Percentiles rank a stretch among this genome's conserved stretches.
phyloP scores from a whole-genome alignment of 73 alveolate species.

The Tetrahymena borealis region DNA sequence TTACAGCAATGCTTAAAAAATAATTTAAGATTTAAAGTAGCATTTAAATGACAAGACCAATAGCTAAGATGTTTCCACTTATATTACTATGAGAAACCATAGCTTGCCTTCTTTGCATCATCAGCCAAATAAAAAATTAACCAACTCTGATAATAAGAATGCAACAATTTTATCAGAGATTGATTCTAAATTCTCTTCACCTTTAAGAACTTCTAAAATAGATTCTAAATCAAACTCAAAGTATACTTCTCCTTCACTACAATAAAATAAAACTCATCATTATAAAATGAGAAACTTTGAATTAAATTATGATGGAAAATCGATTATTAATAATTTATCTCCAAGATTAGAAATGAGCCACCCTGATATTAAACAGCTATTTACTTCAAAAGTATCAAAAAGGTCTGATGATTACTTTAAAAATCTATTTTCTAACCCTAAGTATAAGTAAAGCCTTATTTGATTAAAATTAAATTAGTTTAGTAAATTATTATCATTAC shows the following conservation, averaged over 20 bases:
- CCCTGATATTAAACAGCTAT: background rate
- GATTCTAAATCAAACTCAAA: background rate
- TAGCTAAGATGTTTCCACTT: background rate
- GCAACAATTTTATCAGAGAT: background rate
- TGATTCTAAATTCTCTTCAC: background rate
- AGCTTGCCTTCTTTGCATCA: background rate
- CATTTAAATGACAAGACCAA: background rate
- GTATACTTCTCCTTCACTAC: background rate
- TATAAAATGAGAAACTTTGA: background rate
- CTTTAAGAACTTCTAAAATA: background rate
- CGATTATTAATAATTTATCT: background rate
- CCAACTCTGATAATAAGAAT: background rate
- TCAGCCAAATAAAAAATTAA: background rate
- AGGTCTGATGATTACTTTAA: background rate
- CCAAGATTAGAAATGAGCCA: background rate
- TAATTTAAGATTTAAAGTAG: background rate
- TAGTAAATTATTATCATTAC: too few relatives aligned
- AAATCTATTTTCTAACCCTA: background rate
- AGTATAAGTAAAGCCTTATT: background rate
- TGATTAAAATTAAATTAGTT: background rate
- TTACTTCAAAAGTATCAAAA: background rate
- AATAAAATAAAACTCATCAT: background rate
- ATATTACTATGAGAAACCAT: background rate
- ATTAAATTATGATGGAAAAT: background rate
- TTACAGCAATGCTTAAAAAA: background rate